These are phyloP conservation scores for Fusarium continuum DNA, from an alignment of 2,329 filamentous ascomycete genomes.

Conservation along the genomic window DNA sequence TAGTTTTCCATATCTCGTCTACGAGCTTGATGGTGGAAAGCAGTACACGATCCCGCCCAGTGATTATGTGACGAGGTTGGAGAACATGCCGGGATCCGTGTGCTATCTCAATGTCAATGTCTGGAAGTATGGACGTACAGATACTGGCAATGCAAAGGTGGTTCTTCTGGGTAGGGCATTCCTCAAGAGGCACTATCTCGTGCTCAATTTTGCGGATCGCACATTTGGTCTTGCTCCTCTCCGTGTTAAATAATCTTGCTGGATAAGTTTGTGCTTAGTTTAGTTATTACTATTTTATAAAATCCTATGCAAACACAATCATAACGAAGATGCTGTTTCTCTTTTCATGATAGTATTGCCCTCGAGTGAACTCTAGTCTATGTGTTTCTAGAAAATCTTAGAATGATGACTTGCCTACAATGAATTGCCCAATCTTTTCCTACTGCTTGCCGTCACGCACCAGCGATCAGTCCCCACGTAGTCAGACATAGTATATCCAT, in stretches of 20 bases:
- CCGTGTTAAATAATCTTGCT: background rate
- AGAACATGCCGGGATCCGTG: background rate
- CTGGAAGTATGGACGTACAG: background rate
- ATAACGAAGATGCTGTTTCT: no score
- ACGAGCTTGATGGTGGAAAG: background rate
- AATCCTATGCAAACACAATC: no score
- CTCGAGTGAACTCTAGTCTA: no score
- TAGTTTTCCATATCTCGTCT: background rate
- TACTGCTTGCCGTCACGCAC: no score
- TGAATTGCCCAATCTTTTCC: no score
- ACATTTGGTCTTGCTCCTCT: constrained; percentile 1
- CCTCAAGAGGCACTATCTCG: constrained; percentile 2
- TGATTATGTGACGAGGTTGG: background rate
- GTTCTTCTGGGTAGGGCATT: background rate
- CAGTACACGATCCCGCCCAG: background rate
- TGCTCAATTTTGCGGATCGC: background rate
- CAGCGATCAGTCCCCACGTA: no score
- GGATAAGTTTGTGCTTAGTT: background rate
- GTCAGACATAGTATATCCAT: no score
- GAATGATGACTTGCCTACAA: no score
- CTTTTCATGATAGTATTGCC: no score
- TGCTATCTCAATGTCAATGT: background rate
- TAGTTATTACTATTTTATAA: no score
- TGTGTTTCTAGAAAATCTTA: no score
- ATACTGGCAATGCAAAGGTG: background rate